phyloP scores from a whole-genome alignment of 2,329 filamentous ascomycete genomes.

The Neopestalotiopsis clavispora region DNA sequence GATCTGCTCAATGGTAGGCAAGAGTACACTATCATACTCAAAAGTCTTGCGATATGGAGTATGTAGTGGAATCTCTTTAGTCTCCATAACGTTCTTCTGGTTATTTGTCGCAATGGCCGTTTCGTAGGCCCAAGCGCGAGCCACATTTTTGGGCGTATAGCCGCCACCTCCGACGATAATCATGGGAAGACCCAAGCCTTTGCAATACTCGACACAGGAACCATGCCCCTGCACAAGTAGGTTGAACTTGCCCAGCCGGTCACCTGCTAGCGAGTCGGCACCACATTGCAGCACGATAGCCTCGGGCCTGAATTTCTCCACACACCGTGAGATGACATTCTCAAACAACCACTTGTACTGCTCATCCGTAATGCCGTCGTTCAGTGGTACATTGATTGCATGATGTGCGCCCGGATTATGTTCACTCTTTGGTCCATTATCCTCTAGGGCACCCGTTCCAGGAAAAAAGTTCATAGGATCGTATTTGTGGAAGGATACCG shows the following conservation, averaged over 20 bases:
- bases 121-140: conserved; percentile 95
- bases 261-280: conserved; percentile 91
- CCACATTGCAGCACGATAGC: conserved; percentile 96
- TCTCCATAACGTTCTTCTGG: conserved; percentile 69
- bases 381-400: conserved; percentile 86
- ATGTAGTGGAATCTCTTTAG: conserved; percentile 70
- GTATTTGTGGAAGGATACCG: conserved; percentile 96
- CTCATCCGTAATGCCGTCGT: conserved; percentile 89
- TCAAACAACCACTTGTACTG: conserved; percentile 89
- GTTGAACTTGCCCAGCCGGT: conserved; percentile 94
- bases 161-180: conserved; percentile 93
- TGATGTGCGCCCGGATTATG: conserved; percentile 89
- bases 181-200: conserved; percentile 78
- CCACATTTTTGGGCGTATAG: conserved; percentile 96
- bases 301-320: conserved; percentile 83
- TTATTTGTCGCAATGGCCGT: conserved; percentile 86
- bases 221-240: conserved; percentile 95
- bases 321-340: conserved; percentile 76
- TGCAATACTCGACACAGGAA: conserved; percentile 87
- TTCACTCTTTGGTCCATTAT: conserved; percentile 82
- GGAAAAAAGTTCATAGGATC: conserved; percentile 85
- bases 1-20: conserved; percentile 81
- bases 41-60: conserved; percentile 90
- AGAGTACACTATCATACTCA: conserved; percentile 77
- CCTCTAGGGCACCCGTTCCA: conserved; percentile 84